Evolutionary conservation across 768 basidiomycete genomes (phyloP), one percentile per base, ranked within the genome.

Genomic region (Rhizopogon salebrosus): DNA sequence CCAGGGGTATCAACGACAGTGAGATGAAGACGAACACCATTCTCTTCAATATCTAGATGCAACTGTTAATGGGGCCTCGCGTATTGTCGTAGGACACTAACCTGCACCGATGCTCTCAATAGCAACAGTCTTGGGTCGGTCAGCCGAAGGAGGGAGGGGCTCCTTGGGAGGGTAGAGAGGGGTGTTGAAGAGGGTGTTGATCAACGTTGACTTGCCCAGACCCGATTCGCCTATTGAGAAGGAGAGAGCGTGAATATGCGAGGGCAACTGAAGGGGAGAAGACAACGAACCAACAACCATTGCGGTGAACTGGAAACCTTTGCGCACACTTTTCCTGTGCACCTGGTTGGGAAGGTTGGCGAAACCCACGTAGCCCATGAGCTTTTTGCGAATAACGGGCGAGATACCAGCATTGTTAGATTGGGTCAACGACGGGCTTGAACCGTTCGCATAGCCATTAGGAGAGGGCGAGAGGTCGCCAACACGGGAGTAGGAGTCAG

Each of bases 1-100:
- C 97, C 97, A 52, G 97, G 97, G 26, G 95, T 99, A 69, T 99
- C 97, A 57, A 99, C 97, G 56, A 99, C 95, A n/a, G 94, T 98
- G 52, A 99, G 75, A 66, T 94, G 93, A 40, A 98, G 83, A 60
- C 95, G 84, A 38, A 98, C 97, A 54, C 95, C 95, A 55, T 89
- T 95, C 77, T 99, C 97, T 76, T 98, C 95, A 64, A 99, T 98
- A 68, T 99, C 97, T 97, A 70, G 62, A 60, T 65, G 6, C 9
- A 13, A 18, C 10, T 37, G 23, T 55, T 41, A 40, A 26, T 27
- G 35, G 9, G 0, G 23, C 11, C 13, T 51, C 13, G 4, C 16
- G 35, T 9, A n/a, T 3, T 38, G 16, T 41, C 10, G 8, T 54
- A 59, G 56, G 50, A 64, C 58, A 78, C 80, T 62, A 64, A 95